Percentiles rank a stretch among this genome's conserved stretches.
Conservation (phyloP, 129 eudicot genomes). For the Cynara cardunculus region DNA sequence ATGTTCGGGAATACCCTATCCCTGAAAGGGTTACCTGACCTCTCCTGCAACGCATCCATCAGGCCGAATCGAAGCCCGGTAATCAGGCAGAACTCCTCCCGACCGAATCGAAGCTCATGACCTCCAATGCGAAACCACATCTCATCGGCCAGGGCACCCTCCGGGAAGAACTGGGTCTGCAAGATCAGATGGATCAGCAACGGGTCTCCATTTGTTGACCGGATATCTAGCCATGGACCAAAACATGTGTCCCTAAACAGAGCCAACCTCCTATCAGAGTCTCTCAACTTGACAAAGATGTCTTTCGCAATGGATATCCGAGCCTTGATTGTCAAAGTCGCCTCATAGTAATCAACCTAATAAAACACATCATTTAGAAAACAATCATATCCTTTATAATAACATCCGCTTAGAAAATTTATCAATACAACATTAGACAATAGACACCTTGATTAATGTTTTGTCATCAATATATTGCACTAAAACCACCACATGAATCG, state of each 20-base stretch:
- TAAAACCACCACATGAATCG: too few species aligned
- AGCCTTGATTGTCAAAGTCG: background rate
- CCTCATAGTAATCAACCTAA: background rate
- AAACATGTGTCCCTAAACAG: background rate
- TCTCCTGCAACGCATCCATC: background rate
- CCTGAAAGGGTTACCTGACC: background rate
- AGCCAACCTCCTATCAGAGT: background rate
- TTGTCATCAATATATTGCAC: too few species aligned
- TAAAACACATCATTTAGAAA: background rate
- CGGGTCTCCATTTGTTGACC: background rate
- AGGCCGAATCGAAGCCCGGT: background rate
- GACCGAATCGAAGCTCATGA: background rate
- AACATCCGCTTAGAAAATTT: too few species aligned
- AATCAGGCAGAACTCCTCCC: background rate
- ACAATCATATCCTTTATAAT: too few species aligned
- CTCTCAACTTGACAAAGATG: background rate
- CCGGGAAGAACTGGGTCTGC: background rate
- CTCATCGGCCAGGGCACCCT: background rate
- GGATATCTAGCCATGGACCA: background rate
- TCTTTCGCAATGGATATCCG: background rate
- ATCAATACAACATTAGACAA: too few species aligned
- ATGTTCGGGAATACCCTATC: background rate
- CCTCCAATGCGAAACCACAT: background rate
- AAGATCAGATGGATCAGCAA: background rate
- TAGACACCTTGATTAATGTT: too few species aligned